These are phyloP conservation scores for Zea mays DNA, from an alignment of 176 grass and related monocot species.

Conservation along the genomic window Zm-B73-REFERENCE-NAM-5.0 NC_050100.1:216638001-216638500, in stretches of 20 bases:
- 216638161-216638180: background rate
- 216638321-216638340: background rate
- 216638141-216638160: too few species aligned
- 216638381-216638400: too few species aligned
- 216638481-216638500: background rate
- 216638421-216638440: background rate
- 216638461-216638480: conserved; percentile 2
- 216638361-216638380: too few species aligned
- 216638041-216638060: too few species aligned
- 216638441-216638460: conserved; percentile 5
- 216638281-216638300: background rate
- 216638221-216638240: background rate
- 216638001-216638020: too few species aligned
- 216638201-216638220: background rate
- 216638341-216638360: background rate
- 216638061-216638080: too few species aligned
- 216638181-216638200: background rate
- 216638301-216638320: background rate
- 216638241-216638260: conserved; percentile 2
- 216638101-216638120: too few species aligned
- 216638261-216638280: background rate
- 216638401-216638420: background rate
- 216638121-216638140: too few species aligned
- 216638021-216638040: too few species aligned
- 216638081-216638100: too few species aligned